Conservation (phyloP, 2,329 filamentous ascomycete species). For the Neofusicoccum kwambonambiense region DNA sequence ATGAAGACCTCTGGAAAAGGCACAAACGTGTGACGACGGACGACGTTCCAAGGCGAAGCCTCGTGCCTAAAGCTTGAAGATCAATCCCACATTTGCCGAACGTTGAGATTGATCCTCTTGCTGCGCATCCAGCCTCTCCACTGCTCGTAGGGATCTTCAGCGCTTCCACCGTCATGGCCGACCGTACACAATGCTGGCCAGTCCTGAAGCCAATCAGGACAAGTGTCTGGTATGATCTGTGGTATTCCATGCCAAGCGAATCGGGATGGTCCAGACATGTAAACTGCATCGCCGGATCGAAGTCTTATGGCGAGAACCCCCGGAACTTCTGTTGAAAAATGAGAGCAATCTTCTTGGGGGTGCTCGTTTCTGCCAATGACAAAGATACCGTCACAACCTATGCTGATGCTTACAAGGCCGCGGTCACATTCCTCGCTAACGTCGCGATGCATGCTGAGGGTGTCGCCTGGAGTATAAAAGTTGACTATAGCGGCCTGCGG, state of each 20-base stretch:
- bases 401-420: conserved; percentile 78
- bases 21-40: too few relatives aligned
- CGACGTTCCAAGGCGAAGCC: too few relatives aligned
- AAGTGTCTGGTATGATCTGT: conserved; percentile 76
- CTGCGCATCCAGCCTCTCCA: conserved; percentile 87
- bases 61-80: too few relatives aligned
- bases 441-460: conserved; percentile 88
- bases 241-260: conserved; percentile 97
- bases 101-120: conserved; percentile 89
- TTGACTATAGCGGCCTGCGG: conserved; percentile 93
- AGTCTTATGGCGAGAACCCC: conserved; percentile 60
- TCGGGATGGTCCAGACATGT: conserved; percentile 78
- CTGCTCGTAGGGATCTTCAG: conserved; percentile 51
- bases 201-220: conserved; percentile 68
- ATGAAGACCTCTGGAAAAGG: too few relatives aligned
- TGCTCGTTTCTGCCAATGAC: conserved; percentile 68
- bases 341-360: conserved; percentile 34
- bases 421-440: conserved; percentile 81
- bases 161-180: background rate
- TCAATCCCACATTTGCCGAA: conserved; percentile 76
- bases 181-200: conserved; percentile 62
- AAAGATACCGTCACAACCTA: conserved; percentile 89
- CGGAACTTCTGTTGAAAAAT: conserved; percentile 25
- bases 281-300: conserved; percentile 82
- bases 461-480: conserved; percentile 86